Evolutionary conservation across 164 flowering plant genomes (phyloP).

Genomic region (Amborella trichopoda): DNA sequence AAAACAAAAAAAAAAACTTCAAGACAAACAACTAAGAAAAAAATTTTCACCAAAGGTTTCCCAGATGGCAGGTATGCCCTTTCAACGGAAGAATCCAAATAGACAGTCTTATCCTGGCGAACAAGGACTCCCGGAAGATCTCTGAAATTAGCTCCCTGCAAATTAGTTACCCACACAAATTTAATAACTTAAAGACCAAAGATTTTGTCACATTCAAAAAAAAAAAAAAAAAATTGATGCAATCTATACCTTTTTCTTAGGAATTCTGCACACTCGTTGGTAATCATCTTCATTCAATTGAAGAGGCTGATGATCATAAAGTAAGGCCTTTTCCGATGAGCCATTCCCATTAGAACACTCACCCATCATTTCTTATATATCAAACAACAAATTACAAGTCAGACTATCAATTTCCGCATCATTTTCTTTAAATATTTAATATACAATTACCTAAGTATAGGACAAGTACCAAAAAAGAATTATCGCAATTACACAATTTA

Average conservation of each 20-base stretch:
- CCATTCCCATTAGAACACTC: background rate
- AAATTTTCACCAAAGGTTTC: constrained; percentile 51
- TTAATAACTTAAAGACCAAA: background rate
- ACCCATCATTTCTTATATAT: too few species aligned
- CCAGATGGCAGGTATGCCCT: constrained; percentile 38
- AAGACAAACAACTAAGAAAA: background rate
- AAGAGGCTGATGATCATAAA: constrained; percentile 63
- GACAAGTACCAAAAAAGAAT: too few species aligned
- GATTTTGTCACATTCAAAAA: background rate
- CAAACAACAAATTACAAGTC: too few species aligned
- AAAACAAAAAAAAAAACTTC: background rate
- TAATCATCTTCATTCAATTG: constrained; percentile 54
- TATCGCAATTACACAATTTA: too few species aligned
- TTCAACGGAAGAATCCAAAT: constrained; percentile 36
- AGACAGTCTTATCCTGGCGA: constrained; percentile 36
- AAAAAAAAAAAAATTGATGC: background rate
- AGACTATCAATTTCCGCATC: too few species aligned
- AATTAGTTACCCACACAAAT: background rate
- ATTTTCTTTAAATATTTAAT: too few species aligned
- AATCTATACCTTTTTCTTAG: constrained; percentile 48
- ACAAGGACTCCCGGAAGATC: constrained; percentile 64
- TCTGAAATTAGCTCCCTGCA: constrained; percentile 74
- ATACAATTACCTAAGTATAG: too few species aligned
- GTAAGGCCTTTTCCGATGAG: background rate
- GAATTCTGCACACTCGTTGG: constrained; percentile 53